phyloP scores from a whole-genome alignment of 768 basidiomycete species.

The Mrakia blollopis region DNA sequence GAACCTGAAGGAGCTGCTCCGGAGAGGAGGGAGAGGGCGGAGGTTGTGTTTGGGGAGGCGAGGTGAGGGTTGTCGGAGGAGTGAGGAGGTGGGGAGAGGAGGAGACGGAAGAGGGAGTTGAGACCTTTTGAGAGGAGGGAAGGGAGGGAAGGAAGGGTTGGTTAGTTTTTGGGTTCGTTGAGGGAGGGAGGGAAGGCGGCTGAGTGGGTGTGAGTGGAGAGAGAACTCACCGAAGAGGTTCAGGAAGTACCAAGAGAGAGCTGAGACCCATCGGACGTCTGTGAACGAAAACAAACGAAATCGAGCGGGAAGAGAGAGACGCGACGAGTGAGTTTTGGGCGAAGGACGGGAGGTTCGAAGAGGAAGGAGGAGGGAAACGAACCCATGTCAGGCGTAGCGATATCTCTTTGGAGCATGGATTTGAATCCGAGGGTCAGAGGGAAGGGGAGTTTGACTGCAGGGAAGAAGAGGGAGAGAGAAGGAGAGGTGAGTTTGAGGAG shows the following conservation, averaged over 20 bases:
- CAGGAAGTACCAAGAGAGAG: conserved; percentile 97
- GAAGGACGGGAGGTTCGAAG: too few species aligned
- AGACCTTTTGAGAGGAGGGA: conserved; percentile 43
- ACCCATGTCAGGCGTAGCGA: conserved; percentile 33
- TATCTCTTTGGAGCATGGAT: conserved; percentile 84
- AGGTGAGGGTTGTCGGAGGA: conserved; percentile 8
- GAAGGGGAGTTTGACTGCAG: conserved; percentile 87
- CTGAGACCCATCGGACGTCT: conserved; percentile 99
- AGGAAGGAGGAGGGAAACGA: background rate
- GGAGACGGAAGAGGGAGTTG: conserved; percentile 88
- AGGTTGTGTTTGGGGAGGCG: conserved; percentile 12
- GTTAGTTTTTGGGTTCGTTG: too few species aligned
- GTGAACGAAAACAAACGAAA: conserved; percentile 62
- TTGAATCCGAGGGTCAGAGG: conserved; percentile 96
- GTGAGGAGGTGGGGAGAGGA: conserved; percentile 59
- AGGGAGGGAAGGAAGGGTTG: too few species aligned
- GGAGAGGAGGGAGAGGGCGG: conserved; percentile 36
- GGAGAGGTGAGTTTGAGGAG: conserved; percentile 7
- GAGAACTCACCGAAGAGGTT: conserved; percentile 70
- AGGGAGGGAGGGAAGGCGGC: too few species aligned
- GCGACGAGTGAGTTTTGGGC: too few species aligned
- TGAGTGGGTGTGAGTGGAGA: too few species aligned
- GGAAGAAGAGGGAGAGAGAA: conserved; percentile 8
- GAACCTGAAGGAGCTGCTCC: conserved; percentile 37
- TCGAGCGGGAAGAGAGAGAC: background rate